Evolutionary conservation across 495 filamentous ascomycete genomes (phyloP), one percentile per base, ranked within the genome.

Genomic region (Neurospora terricola): DNA sequence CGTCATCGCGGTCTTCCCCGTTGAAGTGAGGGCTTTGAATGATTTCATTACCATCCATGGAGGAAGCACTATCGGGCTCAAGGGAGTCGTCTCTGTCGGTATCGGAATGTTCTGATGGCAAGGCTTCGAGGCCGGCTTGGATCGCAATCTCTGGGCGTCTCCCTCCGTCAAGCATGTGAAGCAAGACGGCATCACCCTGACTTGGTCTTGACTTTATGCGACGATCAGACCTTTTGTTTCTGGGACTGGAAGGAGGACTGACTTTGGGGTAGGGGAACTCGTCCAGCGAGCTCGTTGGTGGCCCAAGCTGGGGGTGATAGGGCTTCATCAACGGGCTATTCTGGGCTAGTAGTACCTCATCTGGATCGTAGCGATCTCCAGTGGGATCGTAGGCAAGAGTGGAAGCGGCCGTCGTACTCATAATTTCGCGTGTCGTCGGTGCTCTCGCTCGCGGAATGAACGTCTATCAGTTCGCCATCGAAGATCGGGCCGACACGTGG

Each of bases 141-240:
- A 78, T 74, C 73, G 85, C 83, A 74, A 87, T 82, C 45, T 87
- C 82, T 18, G 77, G 79, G 40, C 79, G 80, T 73, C 84, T 84
- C 72, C 86, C 83, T 72, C 81, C 83, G 77, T 81, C 86, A 70
- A 90, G 84, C 73, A 83, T 81, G 37, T 79, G 77, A 42, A 90
- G 81, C 74, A 90, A 78, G 69, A 88, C 84, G 59, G 81, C 86
- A 86, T 90, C 86, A 76, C 86, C 88, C 74, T 82, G 84, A 73
- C 77, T 82, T 70, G 81, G 78, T 75, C 77, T 78, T 74, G 80
- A 73, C 81, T 81, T 83, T 72, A 75, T 78, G 69, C 83, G 83
- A 80, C 79, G 75, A 79, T 81, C 82, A 81, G 84, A 81, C 79
- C 77, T 81, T 75, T 79, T 82, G 70, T 74, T 72, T 71, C 80